These are phyloP conservation scores for Lecanoromycetidae sp. DNA, from an alignment of 2,329 filamentous ascomycete species.

Conservation along the genomic window DNA sequence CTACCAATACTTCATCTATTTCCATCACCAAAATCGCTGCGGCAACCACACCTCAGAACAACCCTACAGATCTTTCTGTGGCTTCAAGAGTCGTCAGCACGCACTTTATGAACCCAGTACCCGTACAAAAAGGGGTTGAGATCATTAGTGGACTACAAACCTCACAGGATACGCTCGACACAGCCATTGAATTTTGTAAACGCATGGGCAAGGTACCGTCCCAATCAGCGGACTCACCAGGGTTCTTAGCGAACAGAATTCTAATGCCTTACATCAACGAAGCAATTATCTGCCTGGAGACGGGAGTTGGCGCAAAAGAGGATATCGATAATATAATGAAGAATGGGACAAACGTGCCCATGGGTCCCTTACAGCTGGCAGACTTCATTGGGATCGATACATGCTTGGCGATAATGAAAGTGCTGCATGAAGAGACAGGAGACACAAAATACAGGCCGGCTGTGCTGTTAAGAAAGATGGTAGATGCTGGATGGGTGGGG, in stretches of 20 bases:
- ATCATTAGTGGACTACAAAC: slow-evolving; percentile 94
- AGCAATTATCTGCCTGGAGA: slow-evolving; percentile 90
- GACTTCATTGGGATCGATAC: slow-evolving; percentile 98
- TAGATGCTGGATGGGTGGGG: slow-evolving; percentile 92
- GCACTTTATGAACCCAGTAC: slow-evolving; percentile 99
- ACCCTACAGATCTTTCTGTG: slow-evolving; percentile 67
- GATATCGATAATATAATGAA: slow-evolving; percentile 98
- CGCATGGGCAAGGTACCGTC: slow-evolving; percentile 89
- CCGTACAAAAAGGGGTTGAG: slow-evolving; percentile 92
- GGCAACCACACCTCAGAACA: slow-evolving; percentile 52
- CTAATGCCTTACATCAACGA: slow-evolving; percentile 99
- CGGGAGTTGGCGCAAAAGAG: slow-evolving; percentile 74
- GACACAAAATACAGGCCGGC: slow-evolving; percentile 93
- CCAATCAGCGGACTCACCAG: slow-evolving; percentile 76
- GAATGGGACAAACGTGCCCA: slow-evolving; percentile 95
- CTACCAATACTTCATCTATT: slow-evolving; percentile 98
- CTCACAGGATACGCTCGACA: slow-evolving; percentile 65
- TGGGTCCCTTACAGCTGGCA: slow-evolving; percentile 86
- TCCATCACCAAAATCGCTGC: slow-evolving; percentile 94
- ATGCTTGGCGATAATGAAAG: slow-evolving; percentile 93
- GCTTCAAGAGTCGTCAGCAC: slow-evolving; percentile 85
- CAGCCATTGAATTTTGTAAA: slow-evolving; percentile 68
- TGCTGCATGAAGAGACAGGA: slow-evolving; percentile 78
- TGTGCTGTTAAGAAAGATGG: slow-evolving; percentile 83
- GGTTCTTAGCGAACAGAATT: slow-evolving; percentile 92